phyloP scores from a whole-genome alignment of 2,329 filamentous ascomycete genomes.

The Zelopaecilomyces penicillatus region DNA sequence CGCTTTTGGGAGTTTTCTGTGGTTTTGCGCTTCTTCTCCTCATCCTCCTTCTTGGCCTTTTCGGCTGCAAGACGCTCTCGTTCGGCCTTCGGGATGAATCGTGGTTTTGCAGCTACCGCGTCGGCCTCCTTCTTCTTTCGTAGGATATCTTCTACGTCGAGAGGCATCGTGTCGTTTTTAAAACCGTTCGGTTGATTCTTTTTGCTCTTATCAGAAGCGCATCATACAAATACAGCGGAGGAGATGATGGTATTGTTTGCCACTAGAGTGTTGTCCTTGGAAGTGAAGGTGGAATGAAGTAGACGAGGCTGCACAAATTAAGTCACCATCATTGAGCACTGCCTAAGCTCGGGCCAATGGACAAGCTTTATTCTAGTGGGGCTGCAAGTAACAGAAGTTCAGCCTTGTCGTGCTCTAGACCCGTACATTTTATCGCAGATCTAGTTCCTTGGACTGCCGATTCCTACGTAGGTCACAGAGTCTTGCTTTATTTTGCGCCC shows the following conservation, averaged over 20 bases:
- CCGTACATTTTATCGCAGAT: no score
- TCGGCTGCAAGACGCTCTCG: conserved; percentile 73
- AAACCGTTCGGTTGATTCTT: no score
- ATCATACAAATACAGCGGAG: background rate
- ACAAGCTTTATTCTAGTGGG: no score
- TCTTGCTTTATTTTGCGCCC: no score
- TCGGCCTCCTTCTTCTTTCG: conserved; percentile 80
- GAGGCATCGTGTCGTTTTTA: conserved; percentile 23
- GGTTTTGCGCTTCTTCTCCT: conserved; percentile 41
- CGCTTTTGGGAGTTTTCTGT: conserved; percentile 61
- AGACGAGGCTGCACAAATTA: background rate
- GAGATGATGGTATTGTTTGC: background rate
- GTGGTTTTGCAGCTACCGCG: conserved; percentile 76
- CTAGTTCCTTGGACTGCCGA: no score
- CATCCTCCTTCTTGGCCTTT: conserved; percentile 62
- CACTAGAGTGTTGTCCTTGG: background rate
- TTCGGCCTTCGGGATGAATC: conserved; percentile 77
- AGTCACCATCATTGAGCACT: no score
- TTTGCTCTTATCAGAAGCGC: no score
- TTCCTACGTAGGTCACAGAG: no score
- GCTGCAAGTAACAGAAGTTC: no score
- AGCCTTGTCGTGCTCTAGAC: no score
- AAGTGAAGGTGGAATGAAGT: background rate
- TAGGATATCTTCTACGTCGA: conserved; percentile 80
- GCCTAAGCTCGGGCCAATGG: no score